These are phyloP conservation scores for Kalaharituber pfeilii DNA, from an alignment of 2,329 filamentous ascomycete species.

Conservation along the genomic window DNA sequence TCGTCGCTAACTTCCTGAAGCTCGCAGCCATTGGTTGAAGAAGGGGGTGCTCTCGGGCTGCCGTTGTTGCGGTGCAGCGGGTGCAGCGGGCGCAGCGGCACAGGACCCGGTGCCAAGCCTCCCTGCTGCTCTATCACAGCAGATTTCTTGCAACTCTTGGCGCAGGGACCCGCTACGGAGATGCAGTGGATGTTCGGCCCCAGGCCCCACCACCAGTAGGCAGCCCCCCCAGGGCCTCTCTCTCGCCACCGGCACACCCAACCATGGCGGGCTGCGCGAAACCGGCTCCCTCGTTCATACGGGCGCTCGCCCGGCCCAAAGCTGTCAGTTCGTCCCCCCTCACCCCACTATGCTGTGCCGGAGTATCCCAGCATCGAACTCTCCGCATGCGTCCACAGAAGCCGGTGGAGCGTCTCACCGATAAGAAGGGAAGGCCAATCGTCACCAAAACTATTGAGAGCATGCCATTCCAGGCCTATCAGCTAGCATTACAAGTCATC, in stretches of 20 bases:
- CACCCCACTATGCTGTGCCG: no score
- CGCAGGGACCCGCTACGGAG: neutral
- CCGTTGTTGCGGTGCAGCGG: slow-evolving; percentile 3
- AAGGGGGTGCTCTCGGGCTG: slow-evolving; percentile 6
- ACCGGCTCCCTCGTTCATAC: slow-evolving; percentile 3
- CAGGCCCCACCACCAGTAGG: neutral
- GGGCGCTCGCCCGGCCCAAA: neutral
- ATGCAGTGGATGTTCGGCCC: no score
- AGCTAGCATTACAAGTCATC: slow-evolving; percentile 77
- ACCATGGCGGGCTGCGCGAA: slow-evolving; percentile 7
- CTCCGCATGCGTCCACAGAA: neutral
- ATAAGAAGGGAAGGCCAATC: neutral
- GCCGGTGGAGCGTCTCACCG: neutral
- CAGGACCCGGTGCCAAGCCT: neutral
- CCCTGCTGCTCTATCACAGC: neutral
- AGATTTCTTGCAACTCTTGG: slow-evolving; percentile 2
- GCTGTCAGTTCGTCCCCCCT: neutral
- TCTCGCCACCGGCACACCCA: neutral
- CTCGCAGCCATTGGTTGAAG: slow-evolving; percentile 6
- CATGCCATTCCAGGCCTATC: slow-evolving; percentile 92
- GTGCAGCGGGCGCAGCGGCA: neutral
- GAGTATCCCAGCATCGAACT: neutral
- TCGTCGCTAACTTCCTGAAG: neutral
- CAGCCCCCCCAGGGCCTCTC: neutral
- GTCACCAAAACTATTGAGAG: slow-evolving; percentile 44